phyloP scores from a whole-genome alignment of 768 basidiomycete genomes.

The Lanmaoa rubissima region DNA sequence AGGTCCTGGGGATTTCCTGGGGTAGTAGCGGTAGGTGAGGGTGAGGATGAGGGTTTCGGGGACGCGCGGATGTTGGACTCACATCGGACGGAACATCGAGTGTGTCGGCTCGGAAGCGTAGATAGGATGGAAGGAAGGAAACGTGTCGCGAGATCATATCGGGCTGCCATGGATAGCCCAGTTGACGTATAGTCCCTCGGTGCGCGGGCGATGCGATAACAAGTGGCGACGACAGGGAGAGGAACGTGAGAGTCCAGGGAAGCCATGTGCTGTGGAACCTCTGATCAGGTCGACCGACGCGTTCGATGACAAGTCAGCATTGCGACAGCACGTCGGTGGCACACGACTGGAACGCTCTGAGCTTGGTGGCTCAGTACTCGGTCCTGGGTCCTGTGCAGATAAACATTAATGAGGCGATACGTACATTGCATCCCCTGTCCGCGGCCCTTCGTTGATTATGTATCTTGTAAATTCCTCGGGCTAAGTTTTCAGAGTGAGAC shows the following conservation, averaged over 20 bases:
- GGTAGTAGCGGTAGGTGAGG: background rate
- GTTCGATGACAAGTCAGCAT: background rate
- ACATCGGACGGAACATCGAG: background rate
- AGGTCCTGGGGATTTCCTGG: background rate
- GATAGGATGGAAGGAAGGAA: constrained; percentile 15
- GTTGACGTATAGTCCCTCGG: background rate
- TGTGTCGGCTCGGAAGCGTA: background rate
- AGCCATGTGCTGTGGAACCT: background rate
- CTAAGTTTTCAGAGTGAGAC: background rate
- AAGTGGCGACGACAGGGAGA: background rate
- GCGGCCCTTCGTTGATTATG: no score
- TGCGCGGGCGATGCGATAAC: constrained; percentile 10
- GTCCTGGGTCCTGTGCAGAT: constrained; percentile 5
- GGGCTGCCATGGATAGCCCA: constrained; percentile 10
- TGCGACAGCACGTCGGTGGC: background rate
- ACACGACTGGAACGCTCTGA: background rate
- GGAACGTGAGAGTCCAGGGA: background rate
- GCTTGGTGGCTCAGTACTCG: background rate
- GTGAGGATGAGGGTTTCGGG: background rate
- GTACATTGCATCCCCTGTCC: background rate
- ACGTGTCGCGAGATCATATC: constrained; percentile 5
- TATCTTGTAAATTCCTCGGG: no score
- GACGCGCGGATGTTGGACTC: background rate
- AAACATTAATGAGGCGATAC: background rate
- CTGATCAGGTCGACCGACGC: background rate